Evolutionary conservation across 2,329 filamentous ascomycete species (phyloP), one percentile per base, ranked within the genome.

Genomic region (Cladorrhinum sp.): DNA sequence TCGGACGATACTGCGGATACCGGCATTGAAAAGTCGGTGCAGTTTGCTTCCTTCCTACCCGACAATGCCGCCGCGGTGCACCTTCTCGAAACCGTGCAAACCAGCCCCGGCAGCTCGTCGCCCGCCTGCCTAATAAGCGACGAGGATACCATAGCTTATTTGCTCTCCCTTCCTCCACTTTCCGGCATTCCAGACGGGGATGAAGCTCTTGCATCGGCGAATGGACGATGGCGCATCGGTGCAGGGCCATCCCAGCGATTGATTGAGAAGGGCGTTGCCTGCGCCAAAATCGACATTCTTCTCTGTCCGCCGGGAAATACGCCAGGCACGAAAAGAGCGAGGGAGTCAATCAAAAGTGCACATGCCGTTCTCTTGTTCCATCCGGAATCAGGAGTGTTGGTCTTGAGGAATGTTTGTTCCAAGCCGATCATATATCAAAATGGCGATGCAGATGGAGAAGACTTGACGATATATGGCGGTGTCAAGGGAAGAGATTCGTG

Each of bases 281-380:
- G 49, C 49, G 49, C 49, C 49, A 51, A 51, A 51, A 28, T 51
- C 49, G 49, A 51, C 24, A 24, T 51, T 28, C 49, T 23, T 24
- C 23, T 51, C 2, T 51, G 49, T 26, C 49, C 49, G 6, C 21
- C 23, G 6, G 49, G 49, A 28, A 51, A 51, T 26, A 26, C 49
- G 2, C 24, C 24, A 21, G 49, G 49, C 8, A 21, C 49, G 2
- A 51, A 51, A 28, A 26, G 20, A 26, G 49, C 49, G 14, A 24
- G 49, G 12, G 49, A 51, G 24, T 51, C 49, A 12, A 51, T 51
- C 21, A 51, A 51, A 20, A 51, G 49, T 28, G 49, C 24, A 18
- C 49, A 51, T 28, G 49, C 49, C 49, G 14, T 51, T 28, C 49
- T 51, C 12, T 51, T 51, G 8, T 51, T 51, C 24, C 49, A 51